phyloP scores from a whole-genome alignment of 2,329 filamentous ascomycete genomes.

The Talaromyces sp. region DNA sequence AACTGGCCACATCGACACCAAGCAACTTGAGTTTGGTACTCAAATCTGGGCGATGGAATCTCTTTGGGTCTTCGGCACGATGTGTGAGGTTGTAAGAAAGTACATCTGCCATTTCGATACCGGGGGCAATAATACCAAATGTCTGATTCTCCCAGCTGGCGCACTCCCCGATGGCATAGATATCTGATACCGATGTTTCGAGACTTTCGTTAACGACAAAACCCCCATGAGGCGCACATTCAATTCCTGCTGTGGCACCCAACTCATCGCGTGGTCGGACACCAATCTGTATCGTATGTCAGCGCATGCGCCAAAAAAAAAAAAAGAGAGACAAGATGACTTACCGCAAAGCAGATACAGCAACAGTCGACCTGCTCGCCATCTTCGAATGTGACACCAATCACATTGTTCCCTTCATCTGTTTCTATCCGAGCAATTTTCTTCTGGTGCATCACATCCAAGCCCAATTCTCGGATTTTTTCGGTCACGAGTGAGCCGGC shows the following conservation, averaged over 20 bases:
- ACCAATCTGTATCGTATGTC: conserved; percentile 56
- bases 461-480: conserved; percentile 71
- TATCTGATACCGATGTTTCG: conserved; percentile 64
- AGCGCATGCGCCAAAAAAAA: neutral
- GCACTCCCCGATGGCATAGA: conserved; percentile 89
- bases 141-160: conserved; percentile 85
- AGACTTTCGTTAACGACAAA: conserved; percentile 61
- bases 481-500: conserved; percentile 78
- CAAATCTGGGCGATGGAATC: conserved; percentile 77
- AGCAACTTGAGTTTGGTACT: conserved; percentile 90
- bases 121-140: conserved; percentile 83
- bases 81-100: conserved; percentile 88
- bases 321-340: conserved; percentile 19
- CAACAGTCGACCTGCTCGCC: conserved; percentile 73
- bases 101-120: conserved; percentile 89
- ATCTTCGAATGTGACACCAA: conserved; percentile 75
- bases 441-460: conserved; percentile 76
- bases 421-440: conserved; percentile 69
- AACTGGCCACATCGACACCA: conserved; percentile 86
- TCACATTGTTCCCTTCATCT: conserved; percentile 64
- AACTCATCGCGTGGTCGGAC: conserved; percentile 78
- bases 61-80: conserved; percentile 63
- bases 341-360: conserved; percentile 76
- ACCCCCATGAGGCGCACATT: conserved; percentile 68
- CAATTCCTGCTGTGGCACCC: conserved; percentile 65